Base-by-base conservation (phyloP, 2,329 filamentous ascomycete genomes). In the Colletotrichum cereale region DNA sequence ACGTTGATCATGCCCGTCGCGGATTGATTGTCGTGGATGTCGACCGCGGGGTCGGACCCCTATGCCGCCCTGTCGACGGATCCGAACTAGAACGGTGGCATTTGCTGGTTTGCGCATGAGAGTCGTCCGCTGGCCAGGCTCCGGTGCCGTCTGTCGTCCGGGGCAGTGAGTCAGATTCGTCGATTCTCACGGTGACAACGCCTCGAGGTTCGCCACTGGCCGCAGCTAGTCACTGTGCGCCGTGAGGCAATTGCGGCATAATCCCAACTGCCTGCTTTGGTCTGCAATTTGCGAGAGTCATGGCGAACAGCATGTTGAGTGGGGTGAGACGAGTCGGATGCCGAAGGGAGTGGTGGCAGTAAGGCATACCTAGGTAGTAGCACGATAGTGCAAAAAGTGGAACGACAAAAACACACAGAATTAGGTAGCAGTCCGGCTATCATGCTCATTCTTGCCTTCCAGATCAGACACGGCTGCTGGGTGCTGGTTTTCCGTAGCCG, bases 371-470 rank as follows among this genome's bases (percentile, higher is more conserved):
- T n/a, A n/a, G n/a, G n/a, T 29, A 21, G 18, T 40, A 29, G n/a
- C 36, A 38, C 52, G 29, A 36, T 36, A 8, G 18, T 24, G 58
- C 26, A 36, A 50, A 53, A 55, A 24, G 18, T 47, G 40, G 40
- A 21, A n/a, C 40, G 38, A 16, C 26, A 21, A 63, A 64, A 38
- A 18, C 36, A 64, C 42, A 56, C 50, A 47, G 42, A 38, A 55
- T 50, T 26, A 53, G 61, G 36, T 63, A 53, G 53, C 31, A 40
- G 38, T 52, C 36, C 36, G 48, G 36, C 18, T 48, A 48, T 42
- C 48, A 24, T n/a, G n/a, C 47, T 36, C 6, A 29, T 14, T 18
- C 44, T 47, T 24, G 3, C 21, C n/a, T 44, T 44, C 3, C 8
- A 11, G 21, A 21, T n/a, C 18, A 44, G 7, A 44, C 8, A n/a